Evolutionary conservation across 495 filamentous ascomycete genomes (phyloP), one percentile per base, ranked within the genome.

Genomic region (Penicillium pulvis): DNA sequence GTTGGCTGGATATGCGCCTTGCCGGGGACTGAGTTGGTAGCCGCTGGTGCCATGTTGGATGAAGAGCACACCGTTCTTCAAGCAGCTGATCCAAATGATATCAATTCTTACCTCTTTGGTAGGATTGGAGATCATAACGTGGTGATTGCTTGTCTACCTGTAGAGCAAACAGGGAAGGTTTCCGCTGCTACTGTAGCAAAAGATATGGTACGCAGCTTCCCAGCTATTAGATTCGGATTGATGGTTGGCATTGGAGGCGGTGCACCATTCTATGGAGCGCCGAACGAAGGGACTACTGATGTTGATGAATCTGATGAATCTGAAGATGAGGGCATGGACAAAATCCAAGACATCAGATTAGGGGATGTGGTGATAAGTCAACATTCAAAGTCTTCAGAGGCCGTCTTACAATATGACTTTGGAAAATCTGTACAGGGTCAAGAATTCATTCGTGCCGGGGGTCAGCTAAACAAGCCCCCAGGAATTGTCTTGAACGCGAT

Each of bases 131-230:
- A 63, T 24, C 77, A 81, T 44, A 80, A 81, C 58, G 56, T 82
- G 31, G 75, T 76, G 17, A 69, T 84, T 51, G 70, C 73, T 6
- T 78, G 71, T 53, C 59, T 82, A 44, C 80, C 80, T 2, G 59
- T 30, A 43, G 33, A 3, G 58, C 28, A 57, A 16, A 65, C 68
- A 46, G 66, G 68, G 42, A 67, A 35, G 24, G 60, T 30, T 20
- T 61, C 63, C n/a, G 66, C 61, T 6, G 63, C 68, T 4, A 62
- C 16, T 8, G 58, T 70, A 0, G 45, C 57, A 12, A 60, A 58
- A 3, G 63, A 68, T 30, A 51, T 73, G 59, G 51, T 24, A 6
- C 59, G 59, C 11, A 62, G 63, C 0, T 73, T 73, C 26, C 51
- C 64, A 2, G 58, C 66, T 23, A 61, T 75, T 17, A 63, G 64